Conservation (phyloP, 768 basidiomycete species). For the Sistotremastrum suecicum region DNA sequence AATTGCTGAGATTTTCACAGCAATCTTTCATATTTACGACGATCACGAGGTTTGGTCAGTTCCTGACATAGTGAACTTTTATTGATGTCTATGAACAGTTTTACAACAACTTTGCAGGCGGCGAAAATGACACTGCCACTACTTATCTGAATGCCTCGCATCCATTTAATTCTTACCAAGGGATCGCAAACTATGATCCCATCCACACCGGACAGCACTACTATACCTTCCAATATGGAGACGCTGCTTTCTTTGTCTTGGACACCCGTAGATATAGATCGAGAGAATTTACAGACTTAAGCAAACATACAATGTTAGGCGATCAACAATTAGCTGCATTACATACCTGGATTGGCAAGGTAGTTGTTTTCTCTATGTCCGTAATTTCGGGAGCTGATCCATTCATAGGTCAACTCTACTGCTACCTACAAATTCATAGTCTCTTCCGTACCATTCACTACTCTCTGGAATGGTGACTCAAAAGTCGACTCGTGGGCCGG, state of each 20-base stretch:
- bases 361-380: constrained; percentile 11
- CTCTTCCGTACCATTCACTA: constrained; percentile 60
- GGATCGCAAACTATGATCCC: constrained; percentile 47
- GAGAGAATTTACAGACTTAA: constrained; percentile 20
- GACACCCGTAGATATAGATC: constrained; percentile 54
- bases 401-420: constrained; percentile 44
- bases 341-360: constrained; percentile 46
- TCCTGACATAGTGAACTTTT: background rate
- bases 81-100: constrained; percentile 23
- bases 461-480: constrained; percentile 53
- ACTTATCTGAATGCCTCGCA: constrained; percentile 45
- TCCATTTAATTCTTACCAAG: constrained; percentile 52
- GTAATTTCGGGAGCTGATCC: background rate
- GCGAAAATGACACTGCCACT: constrained; percentile 33
- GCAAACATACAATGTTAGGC: constrained; percentile 53
- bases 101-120: constrained; percentile 52
- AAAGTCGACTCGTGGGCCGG: constrained; percentile 58
- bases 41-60: constrained; percentile 43
- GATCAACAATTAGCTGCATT: constrained; percentile 46
- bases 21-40: constrained; percentile 56
- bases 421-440: constrained; percentile 68
- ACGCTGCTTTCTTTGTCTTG: constrained; percentile 65
- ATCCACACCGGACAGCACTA: constrained; percentile 30
- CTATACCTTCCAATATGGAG: constrained; percentile 50
- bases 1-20: constrained; percentile 18